phyloP scores from a whole-genome alignment of 2,329 filamentous ascomycete species.

The Calcarisporium arbuscula region DNA sequence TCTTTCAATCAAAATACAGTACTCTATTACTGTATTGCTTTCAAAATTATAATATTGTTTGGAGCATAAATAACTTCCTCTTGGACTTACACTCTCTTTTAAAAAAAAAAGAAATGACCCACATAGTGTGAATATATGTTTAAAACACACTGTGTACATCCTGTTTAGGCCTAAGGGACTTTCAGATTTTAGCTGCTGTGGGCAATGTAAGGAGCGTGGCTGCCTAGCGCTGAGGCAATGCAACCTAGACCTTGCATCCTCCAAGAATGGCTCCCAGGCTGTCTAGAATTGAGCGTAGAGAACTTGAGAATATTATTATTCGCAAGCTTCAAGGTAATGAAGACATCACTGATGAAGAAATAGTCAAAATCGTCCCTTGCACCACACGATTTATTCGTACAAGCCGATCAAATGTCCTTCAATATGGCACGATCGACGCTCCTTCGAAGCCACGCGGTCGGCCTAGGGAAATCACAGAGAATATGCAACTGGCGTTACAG shows the following conservation, averaged over 20 bases:
- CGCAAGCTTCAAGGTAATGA: slow-evolving; percentile 2
- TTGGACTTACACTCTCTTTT: slow-evolving; percentile 3
- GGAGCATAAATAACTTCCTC: slow-evolving; percentile 1
- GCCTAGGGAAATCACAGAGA: slow-evolving; percentile 11
- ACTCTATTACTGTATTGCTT: too few species aligned
- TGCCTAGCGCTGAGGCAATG: background rate
- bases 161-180: background rate
- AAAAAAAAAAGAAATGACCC: background rate
- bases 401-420: slow-evolving; percentile 6
- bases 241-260: slow-evolving; percentile 5
- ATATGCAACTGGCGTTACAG: slow-evolving; percentile 11
- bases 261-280: slow-evolving; percentile 10
- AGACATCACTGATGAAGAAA: background rate
- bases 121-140: slow-evolving; percentile 1
- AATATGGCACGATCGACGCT: slow-evolving; percentile 8
- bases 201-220: background rate
- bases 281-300: slow-evolving; percentile 6
- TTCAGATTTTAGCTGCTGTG: background rate
- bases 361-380: slow-evolving; percentile 1
- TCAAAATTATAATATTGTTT: background rate
- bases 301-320: slow-evolving; percentile 4
- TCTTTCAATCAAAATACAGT: too few species aligned
- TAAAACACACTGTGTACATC: slow-evolving; percentile 3
- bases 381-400: background rate
- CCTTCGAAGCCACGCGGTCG: slow-evolving; percentile 7